phyloP scores from a whole-genome alignment of 1,284 basidiomycete species.

The Ganoderma leucocontextum region DNA sequence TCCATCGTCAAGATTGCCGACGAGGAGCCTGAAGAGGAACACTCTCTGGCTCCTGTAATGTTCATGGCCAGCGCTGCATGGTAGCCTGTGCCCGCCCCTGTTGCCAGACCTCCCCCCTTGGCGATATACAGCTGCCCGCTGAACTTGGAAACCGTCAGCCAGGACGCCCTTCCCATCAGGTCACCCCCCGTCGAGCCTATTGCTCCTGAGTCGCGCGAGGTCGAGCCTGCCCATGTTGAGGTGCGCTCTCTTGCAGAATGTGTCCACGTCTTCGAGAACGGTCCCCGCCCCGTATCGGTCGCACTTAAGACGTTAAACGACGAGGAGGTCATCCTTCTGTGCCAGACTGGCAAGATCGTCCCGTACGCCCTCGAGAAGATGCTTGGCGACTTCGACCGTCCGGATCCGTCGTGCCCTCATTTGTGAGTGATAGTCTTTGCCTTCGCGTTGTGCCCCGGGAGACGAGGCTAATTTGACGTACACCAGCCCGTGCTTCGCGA shows the following conservation, averaged over 20 bases:
- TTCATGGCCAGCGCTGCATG: conserved; percentile 30
- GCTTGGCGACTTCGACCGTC: conserved; percentile 87
- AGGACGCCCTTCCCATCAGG: conserved; percentile 38
- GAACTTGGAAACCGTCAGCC: conserved; percentile 45
- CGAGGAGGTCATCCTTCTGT: conserved; percentile 91
- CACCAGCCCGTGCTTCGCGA: conserved; percentile 81
- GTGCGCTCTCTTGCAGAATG: conserved; percentile 80
- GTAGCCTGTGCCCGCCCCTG: conserved; percentile 31
- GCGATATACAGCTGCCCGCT: conserved; percentile 38
- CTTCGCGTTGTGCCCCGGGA: background rate
- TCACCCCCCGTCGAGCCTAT: conserved; percentile 32
- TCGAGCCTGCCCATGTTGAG: conserved; percentile 15
- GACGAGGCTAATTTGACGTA: conserved; percentile 23
- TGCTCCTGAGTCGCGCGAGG: conserved; percentile 29
- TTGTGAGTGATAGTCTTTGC: conserved; percentile 61
- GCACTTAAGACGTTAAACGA: conserved; percentile 78
- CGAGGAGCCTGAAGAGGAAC: conserved; percentile 41
- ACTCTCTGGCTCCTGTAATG: conserved; percentile 26
- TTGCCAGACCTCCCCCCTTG: conserved; percentile 33
- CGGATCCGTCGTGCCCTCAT: conserved; percentile 89
- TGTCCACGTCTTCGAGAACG: conserved; percentile 87
- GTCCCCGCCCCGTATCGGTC: conserved; percentile 70
- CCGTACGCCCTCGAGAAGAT: conserved; percentile 96
- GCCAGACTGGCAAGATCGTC: conserved; percentile 93
- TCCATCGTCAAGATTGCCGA: conserved; percentile 34